These are phyloP conservation scores for Pascua sp. DNA, from an alignment of 1,284 basidiomycete species.

Conservation along the genomic window DNA sequence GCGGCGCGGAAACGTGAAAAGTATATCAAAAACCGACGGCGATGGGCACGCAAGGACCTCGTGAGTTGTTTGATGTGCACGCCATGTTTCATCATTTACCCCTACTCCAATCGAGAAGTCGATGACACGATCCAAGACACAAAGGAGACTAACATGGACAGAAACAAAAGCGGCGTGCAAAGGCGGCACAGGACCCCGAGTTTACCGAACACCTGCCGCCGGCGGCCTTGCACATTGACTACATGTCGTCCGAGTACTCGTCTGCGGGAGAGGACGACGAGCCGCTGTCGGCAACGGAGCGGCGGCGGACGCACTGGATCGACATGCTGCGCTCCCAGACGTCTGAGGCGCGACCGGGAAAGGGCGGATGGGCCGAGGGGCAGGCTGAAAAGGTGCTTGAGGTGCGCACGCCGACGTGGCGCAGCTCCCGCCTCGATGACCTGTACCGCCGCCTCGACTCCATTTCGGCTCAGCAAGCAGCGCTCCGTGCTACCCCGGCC, in stretches of 20 bases:
- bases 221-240: conserved; percentile 42
- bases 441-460: conserved; percentile 36
- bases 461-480: conserved; percentile 22
- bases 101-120: too few relatives aligned
- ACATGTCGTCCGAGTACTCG: conserved; percentile 50
- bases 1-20: conserved; percentile 32
- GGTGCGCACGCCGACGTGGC: conserved; percentile 55
- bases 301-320: conserved; percentile 11
- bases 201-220: conserved; percentile 27
- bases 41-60: conserved; percentile 50
- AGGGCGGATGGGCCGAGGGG: conserved; percentile 58
- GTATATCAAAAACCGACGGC: conserved; percentile 41
- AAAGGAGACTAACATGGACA: conserved; percentile 6
- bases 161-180: conserved; percentile 47
- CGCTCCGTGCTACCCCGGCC: conserved; percentile 19
- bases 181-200: conserved; percentile 30
- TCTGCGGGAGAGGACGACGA: conserved; percentile 39
- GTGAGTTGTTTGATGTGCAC: conserved; percentile 21
- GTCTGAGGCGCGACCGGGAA: conserved; percentile 52
- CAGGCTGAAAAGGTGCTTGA: conserved; percentile 68
- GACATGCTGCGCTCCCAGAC: conserved; percentile 4
- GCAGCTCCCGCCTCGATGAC: conserved; percentile 35
- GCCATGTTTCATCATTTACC: not conserved
- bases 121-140: too few relatives aligned
- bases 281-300: conserved; percentile 9